Base-by-base conservation (phyloP, 148 eudicot species). In the Beta vulgaris region DNA sequence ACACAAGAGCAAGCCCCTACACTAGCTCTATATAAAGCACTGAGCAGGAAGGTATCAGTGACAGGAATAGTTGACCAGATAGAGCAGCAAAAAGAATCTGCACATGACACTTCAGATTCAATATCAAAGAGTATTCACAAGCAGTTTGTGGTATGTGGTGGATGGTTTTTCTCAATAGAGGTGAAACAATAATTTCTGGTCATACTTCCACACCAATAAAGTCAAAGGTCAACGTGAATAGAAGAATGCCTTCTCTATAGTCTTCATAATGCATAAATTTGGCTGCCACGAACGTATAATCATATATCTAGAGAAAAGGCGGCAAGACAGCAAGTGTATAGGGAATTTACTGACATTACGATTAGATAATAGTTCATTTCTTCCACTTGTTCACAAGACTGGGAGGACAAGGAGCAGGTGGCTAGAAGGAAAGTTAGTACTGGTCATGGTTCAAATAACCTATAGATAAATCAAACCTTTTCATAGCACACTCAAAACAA, bases 231-330 rank as follows among this genome's bases (percentile, higher is more conserved):
- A 39, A 39, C 9, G 42, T 39, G 8, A 39, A 39, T 2, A 39
- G 9, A 10, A 39, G 0, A 48, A 48, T 48, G 15, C 13, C 42
- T 48, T 48, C 54, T 4, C 4, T 48, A 14, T 48, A 14, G 4
- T 12, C 15, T n/a, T n/a, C n/a, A n/a, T n/a, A n/a, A n/a, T n/a
- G n/a, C n/a, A n/a, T n/a, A n/a, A n/a, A n/a, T n/a, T n/a, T n/a
- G n/a, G n/a, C n/a, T n/a, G n/a, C n/a, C n/a, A n/a, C n/a, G n/a
- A n/a, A n/a, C n/a, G n/a, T n/a, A n/a, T n/a, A n/a, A n/a, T n/a
- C n/a, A n/a, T n/a, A n/a, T n/a, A n/a, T n/a, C n/a, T n/a, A 69
- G 57, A 69, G 19, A 42, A 13, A 49, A 70, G 60, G 34, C 23
- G 61, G 29, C 28, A 44, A 10, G 29, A 34, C 40, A 70, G 23